These are phyloP conservation scores for Aspergillus quadricinctus DNA, from an alignment of 2,329 filamentous ascomycete species.

Conservation along the genomic window DNA sequence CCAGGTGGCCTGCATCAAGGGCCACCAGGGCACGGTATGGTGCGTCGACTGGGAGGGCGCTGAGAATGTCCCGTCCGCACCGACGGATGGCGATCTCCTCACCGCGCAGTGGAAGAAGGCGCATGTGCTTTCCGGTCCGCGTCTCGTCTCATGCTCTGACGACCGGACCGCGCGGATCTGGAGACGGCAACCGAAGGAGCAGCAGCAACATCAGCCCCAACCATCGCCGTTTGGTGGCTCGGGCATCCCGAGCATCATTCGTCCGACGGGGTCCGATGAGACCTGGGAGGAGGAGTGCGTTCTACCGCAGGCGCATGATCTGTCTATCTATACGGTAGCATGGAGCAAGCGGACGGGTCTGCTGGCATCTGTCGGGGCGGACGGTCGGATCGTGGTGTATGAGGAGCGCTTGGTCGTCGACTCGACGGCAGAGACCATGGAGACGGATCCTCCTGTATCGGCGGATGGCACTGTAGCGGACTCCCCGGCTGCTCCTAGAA, in stretches of 20 bases:
- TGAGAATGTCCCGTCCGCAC: conserved; percentile 27
- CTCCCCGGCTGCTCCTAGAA: conserved; percentile 24
- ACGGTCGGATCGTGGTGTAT: conserved; percentile 77
- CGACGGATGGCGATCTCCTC: neutral
- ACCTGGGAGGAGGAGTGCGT: conserved; percentile 74
- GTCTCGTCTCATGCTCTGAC: conserved; percentile 79
- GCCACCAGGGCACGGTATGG: conserved; percentile 87
- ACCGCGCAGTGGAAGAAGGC: conserved; percentile 26
- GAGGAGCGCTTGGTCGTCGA: conserved; percentile 51
- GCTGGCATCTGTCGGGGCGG: conserved; percentile 83
- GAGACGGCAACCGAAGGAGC: conserved; percentile 56
- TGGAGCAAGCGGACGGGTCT: conserved; percentile 78
- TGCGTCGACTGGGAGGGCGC: conserved; percentile 63
- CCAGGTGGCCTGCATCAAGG: conserved; percentile 75
- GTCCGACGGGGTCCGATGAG: conserved; percentile 66
- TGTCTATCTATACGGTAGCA: conserved; percentile 76
- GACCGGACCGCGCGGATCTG: conserved; percentile 78
- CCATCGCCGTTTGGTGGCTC: conserved; percentile 28
- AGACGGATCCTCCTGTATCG: conserved; percentile 17
- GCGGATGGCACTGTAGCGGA: conserved; percentile 23
- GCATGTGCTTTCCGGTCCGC: conserved; percentile 38
- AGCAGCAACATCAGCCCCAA: conserved; percentile 35
- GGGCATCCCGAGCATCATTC: conserved; percentile 85
- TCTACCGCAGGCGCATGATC: conserved; percentile 70
- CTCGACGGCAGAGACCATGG: conserved; percentile 17